Evolutionary conservation across 371 early-diverging fungal species (phyloP), one percentile per base, ranked within the genome.

Genomic region (Haplosporangium sp.): DNA sequence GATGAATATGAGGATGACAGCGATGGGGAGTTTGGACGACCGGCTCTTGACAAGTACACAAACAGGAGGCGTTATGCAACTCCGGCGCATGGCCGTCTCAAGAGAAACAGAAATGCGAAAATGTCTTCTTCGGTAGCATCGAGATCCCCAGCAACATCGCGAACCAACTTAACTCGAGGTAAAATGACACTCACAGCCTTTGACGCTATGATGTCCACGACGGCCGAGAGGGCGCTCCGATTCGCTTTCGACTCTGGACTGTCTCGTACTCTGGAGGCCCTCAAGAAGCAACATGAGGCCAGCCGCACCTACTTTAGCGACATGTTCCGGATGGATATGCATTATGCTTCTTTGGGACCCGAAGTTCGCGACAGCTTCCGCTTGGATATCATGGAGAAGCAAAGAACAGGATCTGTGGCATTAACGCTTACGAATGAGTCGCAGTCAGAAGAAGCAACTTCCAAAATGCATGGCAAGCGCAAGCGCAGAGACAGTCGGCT

Each of bases 321-420:
- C 36, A 14, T 73, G 23, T 64, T 67, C 55, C 23, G 54, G 38
- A 64, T 58, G 57, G 67, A 73, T 40, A 38, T 29, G 42, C 53
- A 54, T 7, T 69, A 42, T 14, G 43, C 37, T 29, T 38, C 40
- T 16, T 52, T 50, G 11, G 45, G 42, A 29, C 16, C 42, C 1
- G 42, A 41, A 18, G 9, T 47, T 8, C 67, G 51, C 21, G 20
- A 51, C 7, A 60, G 37, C 36, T 71, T 61, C 37, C 58, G 65
- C 12, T 20, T 11, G 10, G 73, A 73, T 36, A 40, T 67, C 14
- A 6, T 67, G 50, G 73, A 73, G 50, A 69, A 57, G 51, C n/a
- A 23, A 23, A 14, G 41, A 5, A 48, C 6, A 10, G n/a, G 36
- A 36, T 16, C 29, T 7, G 29, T n/a, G n/a, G n/a, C n/a, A n/a